Base-by-base conservation (phyloP, 2,329 filamentous ascomycete genomes). In the Fusarium duplospermum region DNA sequence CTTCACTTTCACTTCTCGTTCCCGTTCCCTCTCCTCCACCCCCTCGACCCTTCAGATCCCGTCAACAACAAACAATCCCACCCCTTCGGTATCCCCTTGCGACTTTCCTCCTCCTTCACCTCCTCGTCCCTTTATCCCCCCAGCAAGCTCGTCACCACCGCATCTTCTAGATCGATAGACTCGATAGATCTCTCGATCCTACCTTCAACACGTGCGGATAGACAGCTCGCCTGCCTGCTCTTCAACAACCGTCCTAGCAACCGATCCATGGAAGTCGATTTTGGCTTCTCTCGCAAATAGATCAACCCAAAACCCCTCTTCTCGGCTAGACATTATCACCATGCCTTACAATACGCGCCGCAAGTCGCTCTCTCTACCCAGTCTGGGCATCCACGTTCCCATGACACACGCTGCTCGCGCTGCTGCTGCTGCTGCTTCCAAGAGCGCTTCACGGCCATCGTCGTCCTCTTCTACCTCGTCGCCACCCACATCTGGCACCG, bases 321-420 rank as follows among this genome's bases (percentile, higher is more conserved):
- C 71, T 54, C 62, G 38, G 58, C 63, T 68, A 52, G 69, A 64
- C 60, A 62, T 66, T 54, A 36, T 72, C 70, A 66, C 59, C 74
- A 98, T 98, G 94, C 93, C 93, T 81, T 98, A 98, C 89, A 98
- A 98, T 85, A 98, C 96, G 77, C 93, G 96, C 85, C 93, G 95
- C 84, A 98, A 98, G 88, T 98, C 95, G 81, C 87, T 99, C 76
- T 98, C 95, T 72, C 88, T 98, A 80, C 93, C 94, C 70, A 97
- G 95, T 76, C 89, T 98, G 79, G 96, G 96, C 82, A 98, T 98
- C 79, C 94, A 96, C 80, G 88, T 98, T 74, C 92, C 93, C 74
- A 90, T 93, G 79, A 87, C 88, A 78, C 86, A 91, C 79, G 88
- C 91, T 79, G 85, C 89, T 73, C 87, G 90, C 84, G 85, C 86